Base-by-base conservation (phyloP, 2,329 filamentous ascomycete species). In the Aspergillus candidus region DNA sequence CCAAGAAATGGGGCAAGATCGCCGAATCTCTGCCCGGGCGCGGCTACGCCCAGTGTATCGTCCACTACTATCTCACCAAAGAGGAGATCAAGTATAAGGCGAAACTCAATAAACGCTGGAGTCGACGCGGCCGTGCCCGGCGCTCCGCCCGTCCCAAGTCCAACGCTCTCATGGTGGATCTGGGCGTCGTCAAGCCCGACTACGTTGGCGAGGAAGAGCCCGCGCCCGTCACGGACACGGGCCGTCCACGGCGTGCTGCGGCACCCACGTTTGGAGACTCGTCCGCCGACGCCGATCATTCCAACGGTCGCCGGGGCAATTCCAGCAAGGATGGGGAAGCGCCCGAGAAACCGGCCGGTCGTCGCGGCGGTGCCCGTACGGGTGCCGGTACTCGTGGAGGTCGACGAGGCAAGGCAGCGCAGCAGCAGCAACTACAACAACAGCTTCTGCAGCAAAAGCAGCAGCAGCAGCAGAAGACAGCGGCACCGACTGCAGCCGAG, bases 1-100 rank as follows among this genome's bases (percentile, higher is more conserved):
- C 72, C 3, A 75, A 75, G 61, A 72, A 70, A 60, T 75, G 72
- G 69, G 71, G 72, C 15, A 72, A 72, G 50, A 75, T 75, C 47
- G 72, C 72, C 3, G 69, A 72, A 40, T 59, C 63, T 17, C 51
- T 75, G 18, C 69, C 71, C 31, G 68, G 67, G 11, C 67, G 72
- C 15, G 64, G 66, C 32, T 75, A 70, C 57, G 65, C 71, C 50
- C 66, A 74, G 43, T 75, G 72, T 48, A 73, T 75, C 39, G 55
- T 68, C 41, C 72, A 75, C 51, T 75, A 75, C 49, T 75, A 75
- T 50, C 57, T 72, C 43, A 75, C 72, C 4, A 75, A 75, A 51
- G 65, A 69, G 45, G 67, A 72, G 36, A 69, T 70, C 41, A 72
- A 72, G 38, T 75, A 75, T 56, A 75, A 74, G 52, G 71, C 71